Conservation (phyloP, 2,329 filamentous ascomycete genomes). For the Balansia obtecta region DNA sequence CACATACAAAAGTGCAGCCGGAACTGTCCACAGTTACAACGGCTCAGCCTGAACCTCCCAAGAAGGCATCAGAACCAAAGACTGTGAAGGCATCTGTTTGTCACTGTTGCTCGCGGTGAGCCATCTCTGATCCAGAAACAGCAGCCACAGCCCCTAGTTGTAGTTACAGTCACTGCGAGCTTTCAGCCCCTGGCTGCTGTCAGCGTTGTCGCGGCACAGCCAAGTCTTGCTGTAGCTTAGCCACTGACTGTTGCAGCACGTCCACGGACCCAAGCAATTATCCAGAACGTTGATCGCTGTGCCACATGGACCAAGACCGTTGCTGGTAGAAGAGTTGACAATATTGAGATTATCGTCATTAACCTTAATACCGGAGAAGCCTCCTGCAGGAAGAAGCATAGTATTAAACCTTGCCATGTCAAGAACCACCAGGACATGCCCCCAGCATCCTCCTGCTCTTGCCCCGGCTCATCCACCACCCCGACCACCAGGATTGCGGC, state of each 20-base stretch:
- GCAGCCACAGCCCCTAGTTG: not conserved
- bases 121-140: not conserved
- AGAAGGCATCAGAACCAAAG: conserved; percentile 6
- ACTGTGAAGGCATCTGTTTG: conserved; percentile 8
- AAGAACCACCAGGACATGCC: not conserved
- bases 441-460: not conserved
- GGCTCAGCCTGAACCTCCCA: conserved; percentile 9
- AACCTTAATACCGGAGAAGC: conserved; percentile 19
- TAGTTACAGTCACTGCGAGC: conserved; percentile 1
- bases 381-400: conserved; percentile 16
- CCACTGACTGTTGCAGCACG: conserved; percentile 13
- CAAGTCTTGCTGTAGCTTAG: conserved; percentile 8
- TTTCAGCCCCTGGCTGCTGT: not conserved
- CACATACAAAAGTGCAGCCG: not conserved
- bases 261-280: conserved; percentile 8
- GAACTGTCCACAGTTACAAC: conserved; percentile 9
- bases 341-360: conserved; percentile 20
- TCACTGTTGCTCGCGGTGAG: conserved; percentile 4
- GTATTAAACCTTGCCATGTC: conserved; percentile 14
- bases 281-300: conserved; percentile 9
- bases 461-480: conserved; percentile 9
- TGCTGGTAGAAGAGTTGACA: conserved; percentile 11
- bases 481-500: conserved; percentile 20
- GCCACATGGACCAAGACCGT: conserved; percentile 14
- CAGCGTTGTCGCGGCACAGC: conserved; percentile 6